These are phyloP conservation scores for Trichoderma pleuroti DNA, from an alignment of 2,329 filamentous ascomycete species.

Conservation along the genomic window DNA sequence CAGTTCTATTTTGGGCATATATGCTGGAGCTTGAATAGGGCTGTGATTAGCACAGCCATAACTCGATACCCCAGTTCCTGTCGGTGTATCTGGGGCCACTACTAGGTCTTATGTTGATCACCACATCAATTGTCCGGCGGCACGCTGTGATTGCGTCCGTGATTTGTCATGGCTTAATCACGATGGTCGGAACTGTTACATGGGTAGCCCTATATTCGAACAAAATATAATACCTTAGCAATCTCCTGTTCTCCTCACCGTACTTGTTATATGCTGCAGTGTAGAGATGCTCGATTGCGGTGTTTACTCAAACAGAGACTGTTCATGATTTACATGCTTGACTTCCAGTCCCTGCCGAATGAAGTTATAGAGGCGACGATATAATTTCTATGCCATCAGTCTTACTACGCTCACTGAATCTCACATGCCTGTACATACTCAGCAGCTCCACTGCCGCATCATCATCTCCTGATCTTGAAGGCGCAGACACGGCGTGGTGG, in stretches of 20 bases:
- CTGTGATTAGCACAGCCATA: neutral
- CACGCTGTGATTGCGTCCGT: neutral
- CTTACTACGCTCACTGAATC: neutral
- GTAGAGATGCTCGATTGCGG: neutral
- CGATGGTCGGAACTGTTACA: neutral
- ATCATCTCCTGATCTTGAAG: neutral
- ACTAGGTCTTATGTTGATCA: neutral
- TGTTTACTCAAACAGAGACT: neutral
- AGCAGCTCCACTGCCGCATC: neutral
- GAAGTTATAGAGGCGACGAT: neutral
- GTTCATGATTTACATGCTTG: rapidly evolving
- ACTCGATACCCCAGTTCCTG: neutral
- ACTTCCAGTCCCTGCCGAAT: neutral
- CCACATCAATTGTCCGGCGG: neutral
- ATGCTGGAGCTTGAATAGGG: neutral
- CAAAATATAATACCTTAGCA: neutral
- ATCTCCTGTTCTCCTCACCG: neutral
- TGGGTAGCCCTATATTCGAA: neutral
- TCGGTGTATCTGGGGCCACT: neutral
- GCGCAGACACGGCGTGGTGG: neutral
- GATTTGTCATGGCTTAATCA: neutral
- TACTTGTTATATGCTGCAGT: neutral
- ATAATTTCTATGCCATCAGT: rapidly evolving
- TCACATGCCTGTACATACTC: neutral
- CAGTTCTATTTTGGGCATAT: neutral